Evolutionary conservation across 2,329 filamentous ascomycete species (phyloP).

Genomic region (Xylaria sp.): DNA sequence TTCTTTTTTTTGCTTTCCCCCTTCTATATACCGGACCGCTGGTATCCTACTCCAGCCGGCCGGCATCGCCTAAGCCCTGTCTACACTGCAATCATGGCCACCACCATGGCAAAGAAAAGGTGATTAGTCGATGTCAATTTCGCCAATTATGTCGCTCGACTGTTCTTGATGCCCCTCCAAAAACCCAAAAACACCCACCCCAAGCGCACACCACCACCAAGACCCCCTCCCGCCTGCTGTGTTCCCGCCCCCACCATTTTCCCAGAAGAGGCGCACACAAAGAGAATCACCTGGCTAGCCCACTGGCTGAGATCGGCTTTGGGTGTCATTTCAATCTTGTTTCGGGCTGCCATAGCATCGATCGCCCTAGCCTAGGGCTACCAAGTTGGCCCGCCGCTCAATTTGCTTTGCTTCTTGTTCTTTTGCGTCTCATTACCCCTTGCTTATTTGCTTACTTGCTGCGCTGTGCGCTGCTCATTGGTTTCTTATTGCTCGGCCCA

Average conservation of each 20-base stretch:
- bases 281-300: constrained; percentile 39
- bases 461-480: constrained; percentile 38
- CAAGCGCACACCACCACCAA: constrained; percentile 15
- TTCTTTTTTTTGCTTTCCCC: not conserved
- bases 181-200: constrained; percentile 23
- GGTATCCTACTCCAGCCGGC: constrained; percentile 18
- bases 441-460: constrained; percentile 6
- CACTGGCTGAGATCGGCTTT: constrained; percentile 35
- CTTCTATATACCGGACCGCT: constrained; percentile 31
- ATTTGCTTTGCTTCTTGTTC: constrained; percentile 27
- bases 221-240: constrained; percentile 26
- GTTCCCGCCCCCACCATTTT: constrained; percentile 36
- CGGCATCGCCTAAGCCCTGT: not conserved
- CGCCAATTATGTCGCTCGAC: constrained; percentile 19
- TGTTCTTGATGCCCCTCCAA: constrained; percentile 35
- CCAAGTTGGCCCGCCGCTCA: constrained; percentile 41
- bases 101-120: constrained; percentile 38
- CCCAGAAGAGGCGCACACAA: constrained; percentile 32
- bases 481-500: constrained; percentile 19
- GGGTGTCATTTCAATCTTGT: constrained; percentile 38
- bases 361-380: constrained; percentile 35
- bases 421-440: not conserved
- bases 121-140: constrained; percentile 23
- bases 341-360: constrained; percentile 45
- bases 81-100: constrained; percentile 29